Base-by-base conservation (phyloP, 2,329 filamentous ascomycete species). In the Trichoderma lentiforme region DNA sequence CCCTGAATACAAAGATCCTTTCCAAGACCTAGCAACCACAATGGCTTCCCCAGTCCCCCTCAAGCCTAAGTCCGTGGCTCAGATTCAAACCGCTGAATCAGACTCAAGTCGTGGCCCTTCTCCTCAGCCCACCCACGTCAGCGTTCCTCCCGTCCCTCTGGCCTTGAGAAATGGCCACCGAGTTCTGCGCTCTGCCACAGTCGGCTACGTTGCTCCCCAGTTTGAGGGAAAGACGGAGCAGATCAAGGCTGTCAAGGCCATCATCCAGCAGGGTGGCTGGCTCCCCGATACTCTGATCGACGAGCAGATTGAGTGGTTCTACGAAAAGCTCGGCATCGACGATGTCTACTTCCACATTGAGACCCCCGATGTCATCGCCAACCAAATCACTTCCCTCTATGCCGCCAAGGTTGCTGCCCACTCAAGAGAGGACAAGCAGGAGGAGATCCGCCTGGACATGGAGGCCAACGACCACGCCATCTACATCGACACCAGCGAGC, bases 261-360 rank as follows among this genome's bases (percentile, higher is more conserved):
- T 91, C 79, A 90, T 98, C 76, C 87, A 90, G 78, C 88, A 91
- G 75, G 92, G 91, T 79, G 93, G 91, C 73, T 98, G 97, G 88
- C 93, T 99, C 73, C 96, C 96, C 2, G 87, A 89, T 71, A 87
- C 92, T 67, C 92, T 97, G 75, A 88, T 98, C 74, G 92, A 97
- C 74, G 88, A 90, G 30, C 95, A 99, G 83, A 93, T 95, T 66
- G 88, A 90, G 73, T 99, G 96, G 95, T 99, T 99, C 86, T 99
- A 99, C 86, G 93, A 96, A 81, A 92, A 97, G 82, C 90, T 99
- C 28, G 96, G 96, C 77, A 99, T 99, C 78, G 96, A 99, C 79
- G 96, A 98, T 86, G 95, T 97, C 83, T 98, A 98, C 86, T 98
- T 98, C 85, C 91, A 95, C 80, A 94, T 95, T 75, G 95, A 98